Evolutionary conservation across 2,329 filamentous ascomycete species (phyloP).

Genomic region (Amylocarpus encephaloides): DNA sequence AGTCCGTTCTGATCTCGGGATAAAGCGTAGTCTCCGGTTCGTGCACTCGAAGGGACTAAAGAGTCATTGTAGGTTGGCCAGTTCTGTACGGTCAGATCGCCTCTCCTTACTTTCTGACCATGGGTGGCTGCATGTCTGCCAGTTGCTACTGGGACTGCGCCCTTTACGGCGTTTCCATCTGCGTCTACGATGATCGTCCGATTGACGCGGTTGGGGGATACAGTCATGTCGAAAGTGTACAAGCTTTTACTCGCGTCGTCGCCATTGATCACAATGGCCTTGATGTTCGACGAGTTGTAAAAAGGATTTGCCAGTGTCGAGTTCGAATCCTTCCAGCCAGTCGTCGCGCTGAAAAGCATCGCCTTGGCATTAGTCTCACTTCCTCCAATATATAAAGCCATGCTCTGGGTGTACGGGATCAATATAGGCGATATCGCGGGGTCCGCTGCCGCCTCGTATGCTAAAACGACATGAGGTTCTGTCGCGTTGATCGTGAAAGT

Average conservation of each 20-base stretch:
- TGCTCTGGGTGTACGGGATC: slow-evolving; percentile 63
- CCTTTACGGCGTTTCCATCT: slow-evolving; percentile 47
- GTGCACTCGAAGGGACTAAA: slow-evolving; percentile 57
- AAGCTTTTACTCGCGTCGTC: slow-evolving; percentile 73
- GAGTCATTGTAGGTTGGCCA: slow-evolving; percentile 78
- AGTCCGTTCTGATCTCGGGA: slow-evolving; percentile 58
- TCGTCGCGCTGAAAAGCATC: slow-evolving; percentile 61
- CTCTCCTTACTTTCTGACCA: slow-evolving; percentile 17
- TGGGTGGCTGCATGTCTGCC: slow-evolving; percentile 1
- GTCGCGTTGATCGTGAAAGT: slow-evolving; percentile 68
- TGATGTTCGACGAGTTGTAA: slow-evolving; percentile 50
- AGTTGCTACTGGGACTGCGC: slow-evolving; percentile 36
- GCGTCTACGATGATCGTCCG: slow-evolving; percentile 61
- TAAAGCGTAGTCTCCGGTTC: slow-evolving; percentile 61
- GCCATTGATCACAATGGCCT: slow-evolving; percentile 61
- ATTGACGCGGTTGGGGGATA: slow-evolving; percentile 68
- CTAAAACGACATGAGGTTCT: slow-evolving; percentile 55
- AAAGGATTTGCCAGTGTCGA: slow-evolving; percentile 56
- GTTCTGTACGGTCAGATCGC: slow-evolving; percentile 50
- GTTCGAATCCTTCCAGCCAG: slow-evolving; percentile 62
- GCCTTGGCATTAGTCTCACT: slow-evolving; percentile 57
- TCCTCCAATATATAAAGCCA: slow-evolving; percentile 72
- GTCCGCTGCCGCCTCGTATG: slow-evolving; percentile 53
- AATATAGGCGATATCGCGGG: slow-evolving; percentile 65
- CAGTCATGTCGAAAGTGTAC: slow-evolving; percentile 69